Evolutionary conservation across 2,329 filamentous ascomycete genomes (phyloP).

Genomic region (Botrytis aclada): DNA sequence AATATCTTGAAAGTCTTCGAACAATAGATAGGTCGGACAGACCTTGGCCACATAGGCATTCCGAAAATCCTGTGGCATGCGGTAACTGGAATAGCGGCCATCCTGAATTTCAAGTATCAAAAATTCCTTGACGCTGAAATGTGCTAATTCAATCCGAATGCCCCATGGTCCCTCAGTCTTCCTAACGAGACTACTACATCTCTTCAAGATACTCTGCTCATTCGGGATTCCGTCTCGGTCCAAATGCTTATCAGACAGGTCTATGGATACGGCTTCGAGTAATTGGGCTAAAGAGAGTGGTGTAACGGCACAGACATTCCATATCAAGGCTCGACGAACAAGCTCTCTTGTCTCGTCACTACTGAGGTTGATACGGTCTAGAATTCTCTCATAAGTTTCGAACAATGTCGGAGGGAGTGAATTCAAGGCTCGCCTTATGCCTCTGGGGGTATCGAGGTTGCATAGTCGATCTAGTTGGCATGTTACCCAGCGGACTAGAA

Average conservation of each 20-base stretch:
- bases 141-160: slow-evolving; percentile 27
- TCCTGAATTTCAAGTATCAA: slow-evolving; percentile 14
- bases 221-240: slow-evolving; percentile 26
- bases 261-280: slow-evolving; percentile 25
- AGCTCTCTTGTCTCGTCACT: slow-evolving; percentile 23
- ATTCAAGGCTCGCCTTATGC: slow-evolving; percentile 22
- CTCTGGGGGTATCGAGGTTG: slow-evolving; percentile 25
- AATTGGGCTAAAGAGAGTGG: slow-evolving; percentile 18
- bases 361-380: slow-evolving; percentile 31
- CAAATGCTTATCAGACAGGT: slow-evolving; percentile 8
- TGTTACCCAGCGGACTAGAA: slow-evolving; percentile 23
- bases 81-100: background rate
- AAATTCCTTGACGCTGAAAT: slow-evolving; percentile 34
- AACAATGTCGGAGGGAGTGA: slow-evolving; percentile 27
- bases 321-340: slow-evolving; percentile 26
- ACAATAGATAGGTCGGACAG: background rate
- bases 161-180: slow-evolving; percentile 7
- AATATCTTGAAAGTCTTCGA: background rate
- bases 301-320: slow-evolving; percentile 19
- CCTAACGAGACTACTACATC: slow-evolving; percentile 32
- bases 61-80: background rate
- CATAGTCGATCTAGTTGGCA: slow-evolving; percentile 26
- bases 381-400: slow-evolving; percentile 33
- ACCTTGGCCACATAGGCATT: background rate
- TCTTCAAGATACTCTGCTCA: slow-evolving; percentile 26